phyloP scores from a whole-genome alignment of 441 rosid genomes.

The Erodium texanum region DNA sequence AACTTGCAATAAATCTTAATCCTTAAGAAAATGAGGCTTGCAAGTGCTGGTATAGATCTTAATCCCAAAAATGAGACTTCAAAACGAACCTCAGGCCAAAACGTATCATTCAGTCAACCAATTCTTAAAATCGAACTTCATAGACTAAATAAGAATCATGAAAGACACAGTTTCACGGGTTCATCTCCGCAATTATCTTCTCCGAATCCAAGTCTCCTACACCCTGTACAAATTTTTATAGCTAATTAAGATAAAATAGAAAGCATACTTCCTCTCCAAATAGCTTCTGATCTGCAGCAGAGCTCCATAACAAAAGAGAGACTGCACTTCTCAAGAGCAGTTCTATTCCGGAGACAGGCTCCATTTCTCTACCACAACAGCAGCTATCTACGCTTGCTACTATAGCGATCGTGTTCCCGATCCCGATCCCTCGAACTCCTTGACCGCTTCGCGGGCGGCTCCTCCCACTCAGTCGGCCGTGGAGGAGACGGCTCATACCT shows the following conservation, averaged over 20 bases:
- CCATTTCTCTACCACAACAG: not conserved
- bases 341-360: too few species aligned
- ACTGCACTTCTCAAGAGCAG: too few species aligned
- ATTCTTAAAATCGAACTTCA: not conserved
- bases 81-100: too few species aligned
- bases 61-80: too few species aligned
- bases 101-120: too few species aligned
- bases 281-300: not conserved
- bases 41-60: too few species aligned
- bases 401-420: constrained; percentile 5
- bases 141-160: not conserved
- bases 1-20: too few species aligned
- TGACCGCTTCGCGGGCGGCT: constrained; percentile 27
- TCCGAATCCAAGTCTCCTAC: not conserved
- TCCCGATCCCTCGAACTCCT: constrained; percentile 29
- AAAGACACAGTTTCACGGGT: not conserved
- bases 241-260: not conserved
- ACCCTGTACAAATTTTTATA: not conserved
- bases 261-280: not conserved
- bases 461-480: constrained; percentile 37
- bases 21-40: too few species aligned
- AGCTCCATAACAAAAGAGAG: not conserved
- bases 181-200: not conserved
- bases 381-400: not conserved
- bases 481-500: constrained; percentile 69